Conservation (phyloP, 2,329 filamentous ascomycete species). For the Penicillium sp. region DNA sequence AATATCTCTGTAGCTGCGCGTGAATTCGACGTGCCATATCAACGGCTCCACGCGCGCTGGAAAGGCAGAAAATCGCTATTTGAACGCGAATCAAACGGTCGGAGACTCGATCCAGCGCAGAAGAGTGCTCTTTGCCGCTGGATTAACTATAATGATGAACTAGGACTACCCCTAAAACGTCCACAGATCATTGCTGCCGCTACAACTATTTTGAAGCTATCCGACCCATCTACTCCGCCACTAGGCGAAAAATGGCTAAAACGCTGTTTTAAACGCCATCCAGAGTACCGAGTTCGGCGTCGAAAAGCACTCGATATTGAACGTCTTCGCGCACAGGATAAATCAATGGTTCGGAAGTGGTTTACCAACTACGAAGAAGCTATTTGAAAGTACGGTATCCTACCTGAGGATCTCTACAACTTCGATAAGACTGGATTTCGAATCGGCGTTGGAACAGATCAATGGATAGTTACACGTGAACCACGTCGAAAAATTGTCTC, state of each 20-base stretch:
- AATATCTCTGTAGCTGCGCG: not conserved
- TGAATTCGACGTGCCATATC: not conserved
- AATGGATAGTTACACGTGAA: constrained; percentile 3
- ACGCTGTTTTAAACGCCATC: not conserved
- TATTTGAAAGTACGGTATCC: not conserved
- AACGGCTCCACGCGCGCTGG: not conserved
- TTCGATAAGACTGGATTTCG: no score
- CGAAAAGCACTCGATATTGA: not conserved
- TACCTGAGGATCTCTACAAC: no score
- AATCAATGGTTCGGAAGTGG: not conserved
- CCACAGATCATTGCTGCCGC: not conserved
- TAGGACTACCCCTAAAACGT: not conserved
- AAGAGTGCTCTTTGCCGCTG: not conserved
- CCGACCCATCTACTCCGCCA: not conserved
- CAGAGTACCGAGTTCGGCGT: not conserved
- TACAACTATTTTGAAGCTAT: not conserved
- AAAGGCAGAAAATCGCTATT: not conserved
- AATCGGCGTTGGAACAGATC: constrained; percentile 2
- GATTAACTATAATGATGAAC: not conserved
- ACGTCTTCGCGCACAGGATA: not conserved
- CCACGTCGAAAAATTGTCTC: not conserved
- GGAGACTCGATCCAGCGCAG: not conserved
- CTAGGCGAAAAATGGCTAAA: not conserved
- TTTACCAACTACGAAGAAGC: not conserved
- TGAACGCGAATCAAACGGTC: not conserved